Percentiles rank a stretch among this genome's conserved stretches.
phyloP scores from a whole-genome alignment of 495 filamentous ascomycete species.

The Hypoxylon intermedium region DNA sequence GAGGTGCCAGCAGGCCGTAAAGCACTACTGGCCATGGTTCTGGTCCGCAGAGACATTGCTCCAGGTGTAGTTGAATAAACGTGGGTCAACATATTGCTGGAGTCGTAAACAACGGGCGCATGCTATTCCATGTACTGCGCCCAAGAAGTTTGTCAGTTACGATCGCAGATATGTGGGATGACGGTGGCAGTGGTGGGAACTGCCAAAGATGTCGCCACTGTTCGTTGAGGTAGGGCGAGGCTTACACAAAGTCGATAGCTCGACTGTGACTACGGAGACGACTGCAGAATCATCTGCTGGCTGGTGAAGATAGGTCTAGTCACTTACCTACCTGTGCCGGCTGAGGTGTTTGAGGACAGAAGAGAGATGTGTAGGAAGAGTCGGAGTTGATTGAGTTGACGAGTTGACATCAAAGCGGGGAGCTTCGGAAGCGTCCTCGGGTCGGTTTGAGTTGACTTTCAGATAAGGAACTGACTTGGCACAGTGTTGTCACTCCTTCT shows the following conservation, averaged over 20 bases:
- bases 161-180: neutral
- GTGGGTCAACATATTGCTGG: conserved; percentile 47
- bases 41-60: conserved; percentile 39
- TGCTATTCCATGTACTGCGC: conserved; percentile 14
- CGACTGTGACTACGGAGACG: conserved; percentile 10
- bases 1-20: conserved; percentile 29
- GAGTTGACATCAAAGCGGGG: conserved; percentile 21
- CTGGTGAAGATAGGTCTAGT: conserved; percentile 1
- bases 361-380: conserved; percentile 3
- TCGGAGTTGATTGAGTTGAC: neutral
- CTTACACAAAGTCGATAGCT: conserved; percentile 28
- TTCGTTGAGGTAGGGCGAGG: neutral
- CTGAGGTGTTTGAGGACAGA: conserved; percentile 9
- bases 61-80: conserved; percentile 41
- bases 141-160: conserved; percentile 3
- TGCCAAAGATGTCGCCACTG: conserved; percentile 10
- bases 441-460: neutral
- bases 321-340: conserved; percentile 7
- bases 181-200: neutral
- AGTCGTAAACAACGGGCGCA: conserved; percentile 16
- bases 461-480: neutral
- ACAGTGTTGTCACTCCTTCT: no score
- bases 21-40: conserved; percentile 22
- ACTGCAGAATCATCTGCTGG: conserved; percentile 14
- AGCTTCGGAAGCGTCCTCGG: conserved; percentile 24